phyloP scores from a whole-genome alignment of 148 eudicot genomes.

The Linanthus parryae region DNA sequence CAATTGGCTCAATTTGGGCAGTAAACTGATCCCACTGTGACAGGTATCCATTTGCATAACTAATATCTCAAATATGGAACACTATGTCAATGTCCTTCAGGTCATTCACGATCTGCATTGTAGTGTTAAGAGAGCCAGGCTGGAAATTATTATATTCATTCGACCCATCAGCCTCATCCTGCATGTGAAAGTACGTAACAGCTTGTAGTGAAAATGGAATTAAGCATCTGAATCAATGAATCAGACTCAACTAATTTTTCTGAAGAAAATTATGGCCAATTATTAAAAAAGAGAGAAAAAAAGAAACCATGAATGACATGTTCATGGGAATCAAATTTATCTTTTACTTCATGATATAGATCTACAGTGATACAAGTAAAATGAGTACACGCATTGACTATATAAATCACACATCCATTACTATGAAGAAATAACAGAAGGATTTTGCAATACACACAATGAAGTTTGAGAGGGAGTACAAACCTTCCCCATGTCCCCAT shows the following conservation, averaged over 20 bases:
- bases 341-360: no score
- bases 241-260: not conserved
- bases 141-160: slow-evolving; percentile 25
- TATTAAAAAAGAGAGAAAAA: not conserved
- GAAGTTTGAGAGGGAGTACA: slow-evolving; percentile 3
- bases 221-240: not conserved
- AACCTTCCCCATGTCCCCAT: slow-evolving; percentile 97
- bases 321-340: not conserved
- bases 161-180: slow-evolving; percentile 36
- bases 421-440: no score
- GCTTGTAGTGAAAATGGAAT: not conserved
- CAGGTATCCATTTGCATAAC: slow-evolving; percentile 25
- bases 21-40: slow-evolving; percentile 32
- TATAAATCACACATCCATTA: no score
- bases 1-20: slow-evolving; percentile 26
- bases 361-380: not conserved
- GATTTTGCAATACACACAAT: no score
- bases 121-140: slow-evolving; percentile 27
- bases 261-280: not conserved
- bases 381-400: no score
- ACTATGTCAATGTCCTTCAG: slow-evolving; percentile 22
- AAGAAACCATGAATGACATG: not conserved
- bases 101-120: slow-evolving; percentile 18
- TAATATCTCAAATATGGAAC: slow-evolving; percentile 25
- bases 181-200: slow-evolving; percentile 9